Conservation (phyloP, 495 filamentous ascomycete species). For the Penicillium pancosmium region DNA sequence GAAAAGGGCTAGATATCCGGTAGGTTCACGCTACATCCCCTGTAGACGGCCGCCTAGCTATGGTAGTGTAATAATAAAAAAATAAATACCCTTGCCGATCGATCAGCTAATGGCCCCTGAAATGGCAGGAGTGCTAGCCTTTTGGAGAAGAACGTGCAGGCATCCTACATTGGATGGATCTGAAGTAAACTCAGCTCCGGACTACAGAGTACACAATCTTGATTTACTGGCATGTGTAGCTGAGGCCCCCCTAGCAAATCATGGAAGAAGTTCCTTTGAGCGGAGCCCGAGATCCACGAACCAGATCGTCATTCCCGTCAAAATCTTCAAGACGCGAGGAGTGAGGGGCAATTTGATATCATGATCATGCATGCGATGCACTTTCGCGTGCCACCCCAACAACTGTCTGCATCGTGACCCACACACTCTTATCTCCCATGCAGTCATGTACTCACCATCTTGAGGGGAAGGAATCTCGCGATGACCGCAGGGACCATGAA, state of each 20-base stretch:
- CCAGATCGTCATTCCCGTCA: conserved; percentile 10
- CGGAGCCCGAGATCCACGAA: conserved; percentile 17
- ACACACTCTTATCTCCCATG: background rate
- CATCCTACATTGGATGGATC: background rate
- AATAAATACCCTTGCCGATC: background rate
- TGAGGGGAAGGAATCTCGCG: background rate
- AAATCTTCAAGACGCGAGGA: background rate
- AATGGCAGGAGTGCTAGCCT: background rate
- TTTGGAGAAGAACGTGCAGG: background rate
- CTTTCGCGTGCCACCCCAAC: conserved; percentile 6
- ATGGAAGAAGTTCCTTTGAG: conserved; percentile 1
- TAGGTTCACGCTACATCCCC: conserved; percentile 3
- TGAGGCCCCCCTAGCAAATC: conserved; percentile 3
- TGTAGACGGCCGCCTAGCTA: background rate
- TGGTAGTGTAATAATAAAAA: background rate
- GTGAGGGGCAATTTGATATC: conserved; percentile 1
- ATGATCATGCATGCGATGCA: conserved; percentile 2
- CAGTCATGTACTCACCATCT: background rate
- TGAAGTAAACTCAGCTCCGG: no score
- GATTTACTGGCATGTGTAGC: conserved; percentile 4
- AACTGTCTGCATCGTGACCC: conserved; percentile 1
- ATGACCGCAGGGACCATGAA: conserved; percentile 2
- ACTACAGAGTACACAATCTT: background rate
- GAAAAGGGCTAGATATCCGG: conserved; percentile 1
- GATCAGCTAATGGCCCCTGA: background rate